Conservation (phyloP, 1,284 basidiomycete species). For the Ceratobasidium papillatum region DNA sequence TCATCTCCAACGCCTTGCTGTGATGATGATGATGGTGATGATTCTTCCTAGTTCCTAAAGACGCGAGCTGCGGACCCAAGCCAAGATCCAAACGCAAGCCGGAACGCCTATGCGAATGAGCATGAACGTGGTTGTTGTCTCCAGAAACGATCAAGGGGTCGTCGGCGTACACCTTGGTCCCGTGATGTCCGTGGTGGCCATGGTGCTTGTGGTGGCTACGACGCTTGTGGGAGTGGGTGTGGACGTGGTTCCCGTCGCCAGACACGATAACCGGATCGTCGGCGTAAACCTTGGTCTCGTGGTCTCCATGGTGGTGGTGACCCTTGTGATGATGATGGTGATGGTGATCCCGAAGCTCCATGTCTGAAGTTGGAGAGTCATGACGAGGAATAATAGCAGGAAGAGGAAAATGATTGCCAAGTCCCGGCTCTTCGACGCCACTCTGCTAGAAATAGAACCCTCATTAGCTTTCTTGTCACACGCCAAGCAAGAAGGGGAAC, state of each 20-base stretch:
- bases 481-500: background rate
- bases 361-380: background rate
- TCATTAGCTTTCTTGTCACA: background rate
- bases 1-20: conserved; percentile 5
- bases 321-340: conserved; percentile 16
- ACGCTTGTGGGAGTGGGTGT: conserved; percentile 10
- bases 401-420: conserved; percentile 1
- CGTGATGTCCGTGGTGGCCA: background rate
- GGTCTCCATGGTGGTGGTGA: conserved; percentile 3
- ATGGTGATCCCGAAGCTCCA: conserved; percentile 1
- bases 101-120: conserved; percentile 11
- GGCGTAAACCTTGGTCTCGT: conserved; percentile 25
- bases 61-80: background rate
- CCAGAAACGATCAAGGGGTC: conserved; percentile 25
- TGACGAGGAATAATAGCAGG: conserved; percentile 19
- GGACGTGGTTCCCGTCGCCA: conserved; percentile 31
- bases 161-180: conserved; percentile 22
- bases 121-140: conserved; percentile 20
- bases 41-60: background rate
- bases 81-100: background rate
- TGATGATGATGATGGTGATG: conserved; percentile 9
- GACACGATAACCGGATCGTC: conserved; percentile 29
- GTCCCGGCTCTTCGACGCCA: background rate
- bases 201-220: background rate
- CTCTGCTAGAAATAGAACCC: background rate